phyloP scores from a whole-genome alignment of 441 rosid genomes.

The Adansonia gregorii region DNA sequence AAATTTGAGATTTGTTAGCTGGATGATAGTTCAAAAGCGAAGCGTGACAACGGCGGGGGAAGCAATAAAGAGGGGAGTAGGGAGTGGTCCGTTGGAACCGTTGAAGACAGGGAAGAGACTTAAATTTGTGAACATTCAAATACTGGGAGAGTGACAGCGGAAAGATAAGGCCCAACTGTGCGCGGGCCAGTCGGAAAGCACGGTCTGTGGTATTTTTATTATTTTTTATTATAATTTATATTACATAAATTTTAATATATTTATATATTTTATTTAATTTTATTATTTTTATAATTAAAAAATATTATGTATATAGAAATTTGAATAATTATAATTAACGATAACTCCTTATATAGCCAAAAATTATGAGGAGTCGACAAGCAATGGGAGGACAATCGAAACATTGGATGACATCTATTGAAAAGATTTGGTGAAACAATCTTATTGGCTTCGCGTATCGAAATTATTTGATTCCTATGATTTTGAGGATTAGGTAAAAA shows the following conservation, averaged over 20 bases:
- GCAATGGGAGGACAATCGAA: background rate
- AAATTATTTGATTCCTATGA: background rate
- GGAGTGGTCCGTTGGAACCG: constrained; percentile 33
- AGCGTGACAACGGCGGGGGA: constrained; percentile 19
- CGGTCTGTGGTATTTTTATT: background rate
- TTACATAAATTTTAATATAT: too few relatives aligned
- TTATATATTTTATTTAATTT: too few relatives aligned
- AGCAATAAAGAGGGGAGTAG: constrained; percentile 18
- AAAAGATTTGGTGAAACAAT: background rate
- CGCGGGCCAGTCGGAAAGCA: constrained; percentile 46
- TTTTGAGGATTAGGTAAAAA: background rate
- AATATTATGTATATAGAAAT: too few relatives aligned
- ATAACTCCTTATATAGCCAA: background rate
- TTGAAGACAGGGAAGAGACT: constrained; percentile 17
- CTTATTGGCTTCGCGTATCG: background rate
- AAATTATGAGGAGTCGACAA: background rate
- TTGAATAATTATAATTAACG: too few relatives aligned
- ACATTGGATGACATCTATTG: background rate
- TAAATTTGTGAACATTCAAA: constrained; percentile 58
- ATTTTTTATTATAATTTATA: too few relatives aligned
- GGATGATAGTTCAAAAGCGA: background rate
- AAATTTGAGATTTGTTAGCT: background rate
- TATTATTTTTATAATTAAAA: too few relatives aligned
- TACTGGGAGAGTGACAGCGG: constrained; percentile 32
- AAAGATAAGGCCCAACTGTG: background rate